These are phyloP conservation scores for Vaccinium corymbosum DNA, from an alignment of 148 eudicot species.

Conservation along the genomic window DNA sequence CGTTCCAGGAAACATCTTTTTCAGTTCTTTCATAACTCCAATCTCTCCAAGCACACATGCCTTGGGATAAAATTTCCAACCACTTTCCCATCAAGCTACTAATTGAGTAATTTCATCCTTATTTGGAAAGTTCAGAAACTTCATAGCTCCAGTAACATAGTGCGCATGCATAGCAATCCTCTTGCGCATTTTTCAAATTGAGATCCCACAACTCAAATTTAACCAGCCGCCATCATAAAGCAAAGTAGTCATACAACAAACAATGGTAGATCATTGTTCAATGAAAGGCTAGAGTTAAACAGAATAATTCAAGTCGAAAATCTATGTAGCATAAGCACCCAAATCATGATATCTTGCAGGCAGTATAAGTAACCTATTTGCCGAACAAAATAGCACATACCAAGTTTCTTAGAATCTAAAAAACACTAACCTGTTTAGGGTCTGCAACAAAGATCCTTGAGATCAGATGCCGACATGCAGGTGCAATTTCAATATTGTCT, in stretches of 20 bases:
- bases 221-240: background rate
- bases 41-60: background rate
- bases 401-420: constrained; percentile 8
- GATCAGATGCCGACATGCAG: constrained; percentile 80
- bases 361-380: background rate
- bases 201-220: too few species aligned
- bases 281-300: background rate
- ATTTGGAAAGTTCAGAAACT: background rate
- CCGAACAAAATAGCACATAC: background rate
- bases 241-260: background rate
- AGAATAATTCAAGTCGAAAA: background rate
- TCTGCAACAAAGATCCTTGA: constrained; percentile 87
- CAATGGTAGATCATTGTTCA: background rate
- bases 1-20: background rate
- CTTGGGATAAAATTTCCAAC: background rate
- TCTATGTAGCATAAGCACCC: background rate
- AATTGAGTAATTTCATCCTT: background rate
- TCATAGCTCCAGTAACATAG: background rate
- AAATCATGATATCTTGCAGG: background rate
- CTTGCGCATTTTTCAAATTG: too few species aligned
- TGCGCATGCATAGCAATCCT: background rate
- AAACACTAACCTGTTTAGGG: constrained; percentile 61
- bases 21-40: background rate
- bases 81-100: background rate
- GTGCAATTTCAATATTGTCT: constrained; percentile 56